Evolutionary conservation across 1,284 basidiomycete genomes (phyloP).

Genomic region (Boletus austroedulis): DNA sequence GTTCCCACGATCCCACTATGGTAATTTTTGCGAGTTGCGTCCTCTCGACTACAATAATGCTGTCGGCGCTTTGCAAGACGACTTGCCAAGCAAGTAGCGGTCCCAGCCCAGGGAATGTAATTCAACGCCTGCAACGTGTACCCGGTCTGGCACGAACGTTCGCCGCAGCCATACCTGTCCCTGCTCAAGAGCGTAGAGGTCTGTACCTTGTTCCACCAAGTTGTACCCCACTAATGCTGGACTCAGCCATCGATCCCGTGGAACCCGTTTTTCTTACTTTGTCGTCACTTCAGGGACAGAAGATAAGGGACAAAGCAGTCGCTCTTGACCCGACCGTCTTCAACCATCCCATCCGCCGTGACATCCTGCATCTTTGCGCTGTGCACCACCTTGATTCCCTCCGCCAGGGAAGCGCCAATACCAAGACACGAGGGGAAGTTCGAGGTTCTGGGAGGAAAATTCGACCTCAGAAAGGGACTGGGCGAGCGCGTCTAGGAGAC

Average conservation of each 20-base stretch:
- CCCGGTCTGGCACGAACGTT: slow-evolving; percentile 13
- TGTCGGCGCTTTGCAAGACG: slow-evolving; percentile 18
- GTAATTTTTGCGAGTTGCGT: slow-evolving; percentile 19
- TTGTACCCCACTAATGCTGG: slow-evolving; percentile 11
- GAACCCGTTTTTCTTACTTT: slow-evolving; percentile 59
- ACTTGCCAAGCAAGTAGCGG: slow-evolving; percentile 10
- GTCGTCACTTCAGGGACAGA: slow-evolving; percentile 53
- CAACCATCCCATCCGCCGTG: slow-evolving; percentile 80
- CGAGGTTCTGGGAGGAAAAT: slow-evolving; percentile 87
- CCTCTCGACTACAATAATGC: slow-evolving; percentile 12
- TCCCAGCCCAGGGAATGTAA: background rate
- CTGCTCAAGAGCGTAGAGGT: slow-evolving; percentile 19
- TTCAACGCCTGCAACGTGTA: background rate
- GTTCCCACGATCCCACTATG: slow-evolving; percentile 32
- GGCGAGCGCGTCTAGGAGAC: slow-evolving; percentile 87
- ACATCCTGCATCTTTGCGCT: slow-evolving; percentile 92
- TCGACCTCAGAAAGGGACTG: slow-evolving; percentile 89
- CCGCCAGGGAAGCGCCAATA: slow-evolving; percentile 86
- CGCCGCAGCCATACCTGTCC: background rate
- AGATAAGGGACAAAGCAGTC: slow-evolving; percentile 53
- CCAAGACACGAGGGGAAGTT: slow-evolving; percentile 90
- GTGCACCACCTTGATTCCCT: slow-evolving; percentile 86
- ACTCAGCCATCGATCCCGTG: slow-evolving; percentile 41
- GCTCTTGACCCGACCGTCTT: slow-evolving; percentile 84
- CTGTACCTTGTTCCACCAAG: background rate